A percentile compares a stretch with the other conserved stretches of the same genome.
These are phyloP conservation scores for Aspergillus piperis DNA, from an alignment of 2,329 filamentous ascomycete species.

Conservation along the genomic window DNA sequence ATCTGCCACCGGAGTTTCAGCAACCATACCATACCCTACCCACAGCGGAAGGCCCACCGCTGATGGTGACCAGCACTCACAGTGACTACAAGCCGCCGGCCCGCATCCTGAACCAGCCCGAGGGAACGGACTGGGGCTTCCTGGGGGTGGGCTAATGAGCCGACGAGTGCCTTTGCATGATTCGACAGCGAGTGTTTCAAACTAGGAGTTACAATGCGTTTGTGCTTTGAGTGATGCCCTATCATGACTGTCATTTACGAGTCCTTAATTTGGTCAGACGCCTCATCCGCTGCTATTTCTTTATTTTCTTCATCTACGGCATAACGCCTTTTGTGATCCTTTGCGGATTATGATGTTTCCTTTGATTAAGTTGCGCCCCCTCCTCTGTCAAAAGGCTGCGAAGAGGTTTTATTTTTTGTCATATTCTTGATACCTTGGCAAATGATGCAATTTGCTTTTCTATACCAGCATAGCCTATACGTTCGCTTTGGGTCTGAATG, in stretches of 20 bases:
- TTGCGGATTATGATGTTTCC: conserved; percentile 1
- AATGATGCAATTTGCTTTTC: conserved; percentile 7
- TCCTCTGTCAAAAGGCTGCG: conserved; percentile 19
- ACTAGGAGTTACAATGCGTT: background rate
- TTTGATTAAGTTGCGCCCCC: conserved; percentile 7
- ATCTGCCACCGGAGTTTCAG: conserved; percentile 35
- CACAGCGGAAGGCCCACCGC: conserved; percentile 31
- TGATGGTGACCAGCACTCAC: conserved; percentile 38
- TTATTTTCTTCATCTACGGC: conserved; percentile 1
- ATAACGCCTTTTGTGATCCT: conserved; percentile 3
- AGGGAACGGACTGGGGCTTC: conserved; percentile 45
- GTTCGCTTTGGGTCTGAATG: background rate
- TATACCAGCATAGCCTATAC: conserved; percentile 1
- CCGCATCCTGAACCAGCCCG: conserved; percentile 40
- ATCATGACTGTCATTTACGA: conserved; percentile 12
- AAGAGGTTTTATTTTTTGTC: conserved; percentile 22
- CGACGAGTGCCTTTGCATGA: background rate
- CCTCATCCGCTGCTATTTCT: background rate
- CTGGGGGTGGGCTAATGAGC: conserved; percentile 37
- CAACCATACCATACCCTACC: conserved; percentile 31
- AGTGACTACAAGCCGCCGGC: conserved; percentile 35
- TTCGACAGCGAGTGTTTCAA: background rate
- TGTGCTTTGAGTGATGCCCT: background rate
- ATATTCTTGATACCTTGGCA: conserved; percentile 22
- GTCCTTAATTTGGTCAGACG: background rate